Base-by-base conservation (phyloP, 495 filamentous ascomycete species). In the Astrothelium macrocarpum region DNA sequence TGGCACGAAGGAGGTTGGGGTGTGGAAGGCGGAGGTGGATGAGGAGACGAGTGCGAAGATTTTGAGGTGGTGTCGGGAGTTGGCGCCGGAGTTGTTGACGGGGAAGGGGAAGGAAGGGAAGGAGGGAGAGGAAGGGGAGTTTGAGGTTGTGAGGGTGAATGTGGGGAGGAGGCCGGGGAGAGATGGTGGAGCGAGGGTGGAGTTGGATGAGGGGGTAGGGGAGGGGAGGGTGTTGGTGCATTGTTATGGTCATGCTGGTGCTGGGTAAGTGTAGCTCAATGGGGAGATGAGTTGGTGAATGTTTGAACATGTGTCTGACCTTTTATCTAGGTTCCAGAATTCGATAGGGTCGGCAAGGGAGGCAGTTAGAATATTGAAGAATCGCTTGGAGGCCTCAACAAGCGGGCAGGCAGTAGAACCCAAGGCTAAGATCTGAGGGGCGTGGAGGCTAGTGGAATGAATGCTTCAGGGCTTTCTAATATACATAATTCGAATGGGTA, bases 101-200 rank as follows among this genome's bases (percentile, higher is more conserved):
- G 65, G 26, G 29, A 56, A 20, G 49, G 29, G 20, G 1, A 29
- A 56, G 49, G 25, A 25, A 3, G 4, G 25, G 23, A 25, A 29
- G 0, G 62, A 58, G 11, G 71, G 65, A n/a, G 31, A 34, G 49
- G 65, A 72, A 60, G 71, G 68, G 11, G 71, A 69, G 9, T 77
- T 76, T 64, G 75, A 78, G 65, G 71, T 74, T 34, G 20, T 78
- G 32, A 71, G 67, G 53, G 73, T 71, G 63, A 67, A 71, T 62
- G 73, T 72, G n/a, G 76, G 77, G n/a, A 60, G 77, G 7, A 65
- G 76, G 65, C 76, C 76, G 18, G 71, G 65, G 42, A 65, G 77
- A 64, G 64, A 69, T 26, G 72, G 73, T 31, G 78, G 74, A 7
- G 61, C 69, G 61, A 77, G 73, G 64, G 63, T 76, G 56, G 75